Percentiles rank a stretch among this genome's conserved stretches.
Conservation (phyloP, 805 yeast genomes). For the Komagataella phaffii region DNA sequence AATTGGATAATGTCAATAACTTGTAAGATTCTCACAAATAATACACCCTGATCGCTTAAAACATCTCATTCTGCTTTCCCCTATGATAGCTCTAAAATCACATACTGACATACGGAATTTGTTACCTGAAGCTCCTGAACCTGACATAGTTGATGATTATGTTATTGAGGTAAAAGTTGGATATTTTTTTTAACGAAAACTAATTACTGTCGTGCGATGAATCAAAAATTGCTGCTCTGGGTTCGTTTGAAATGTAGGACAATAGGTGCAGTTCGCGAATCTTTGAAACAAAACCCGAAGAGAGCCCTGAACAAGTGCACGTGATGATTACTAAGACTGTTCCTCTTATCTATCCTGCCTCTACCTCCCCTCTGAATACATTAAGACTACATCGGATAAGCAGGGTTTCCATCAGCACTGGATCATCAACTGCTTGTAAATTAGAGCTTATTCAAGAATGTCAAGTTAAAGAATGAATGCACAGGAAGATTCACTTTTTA, state of each 20-base stretch:
- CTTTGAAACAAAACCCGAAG: too few relatives aligned
- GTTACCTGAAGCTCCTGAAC: conserved; percentile 97
- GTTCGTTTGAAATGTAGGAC: neutral
- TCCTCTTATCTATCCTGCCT: neutral
- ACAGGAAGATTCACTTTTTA: neutral
- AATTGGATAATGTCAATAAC: neutral
- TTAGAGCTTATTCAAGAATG: neutral
- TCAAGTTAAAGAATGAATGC: neutral
- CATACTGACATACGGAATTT: conserved; percentile 99
- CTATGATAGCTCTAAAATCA: conserved; percentile 12
- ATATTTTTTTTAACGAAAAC: neutral
- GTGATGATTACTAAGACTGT: neutral
- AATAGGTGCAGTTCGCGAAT: neutral
- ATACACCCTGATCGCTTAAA: neutral
- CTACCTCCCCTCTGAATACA: too few relatives aligned
- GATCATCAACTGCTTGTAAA: neutral
- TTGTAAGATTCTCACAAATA: neutral
- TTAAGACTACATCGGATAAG: neutral
- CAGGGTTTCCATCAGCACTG: neutral
- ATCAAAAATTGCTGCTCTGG: neutral
- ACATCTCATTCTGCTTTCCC: neutral
- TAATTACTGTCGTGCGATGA: neutral
- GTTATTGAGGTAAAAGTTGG: conserved; percentile 1
- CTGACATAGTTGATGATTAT: conserved; percentile 44
- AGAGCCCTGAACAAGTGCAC: neutral